These are phyloP conservation scores for Chaetomium sp. DNA, from an alignment of 2,329 filamentous ascomycete genomes.

Conservation along the genomic window DNA sequence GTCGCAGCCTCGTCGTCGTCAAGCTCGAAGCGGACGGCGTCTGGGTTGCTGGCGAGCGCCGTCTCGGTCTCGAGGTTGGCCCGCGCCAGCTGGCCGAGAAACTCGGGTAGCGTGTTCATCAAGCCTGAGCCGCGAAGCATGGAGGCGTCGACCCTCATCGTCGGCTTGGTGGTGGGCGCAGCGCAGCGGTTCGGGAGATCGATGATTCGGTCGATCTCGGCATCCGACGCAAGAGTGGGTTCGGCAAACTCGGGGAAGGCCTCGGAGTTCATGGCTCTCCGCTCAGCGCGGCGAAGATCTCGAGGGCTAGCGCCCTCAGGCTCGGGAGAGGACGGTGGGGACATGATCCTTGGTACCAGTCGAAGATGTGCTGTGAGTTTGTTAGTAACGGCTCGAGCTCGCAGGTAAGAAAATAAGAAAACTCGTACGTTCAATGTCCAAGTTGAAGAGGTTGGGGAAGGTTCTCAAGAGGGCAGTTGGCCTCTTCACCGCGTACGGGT, in stretches of 20 bases:
- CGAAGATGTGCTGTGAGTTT: conserved; percentile 24
- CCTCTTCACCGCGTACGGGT: conserved; percentile 25
- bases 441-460: conserved; percentile 34
- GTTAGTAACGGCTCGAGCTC: not conserved
- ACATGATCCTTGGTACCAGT: conserved; percentile 21
- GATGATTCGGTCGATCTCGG: conserved; percentile 34
- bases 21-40: conserved; percentile 31
- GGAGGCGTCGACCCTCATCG: conserved; percentile 32
- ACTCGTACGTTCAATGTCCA: conserved; percentile 22
- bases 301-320: conserved; percentile 24
- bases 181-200: conserved; percentile 25
- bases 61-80: conserved; percentile 31
- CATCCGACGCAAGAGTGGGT: conserved; percentile 31
- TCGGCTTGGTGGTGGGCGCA: conserved; percentile 25
- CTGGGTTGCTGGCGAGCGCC: conserved; percentile 26
- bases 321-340: conserved; percentile 18
- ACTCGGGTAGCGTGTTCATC: conserved; percentile 33
- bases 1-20: conserved; percentile 31
- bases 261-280: conserved; percentile 28
- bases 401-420: too few relatives aligned
- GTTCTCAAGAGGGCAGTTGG: conserved; percentile 24
- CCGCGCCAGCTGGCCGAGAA: conserved; percentile 34
- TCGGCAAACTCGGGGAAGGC: conserved; percentile 32
- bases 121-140: conserved; percentile 33
- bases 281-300: conserved; percentile 23